Evolutionary conservation across 257 asterid species (phyloP), one percentile per base, ranked within the genome.

Genomic region (Solanum virginianum): DNA sequence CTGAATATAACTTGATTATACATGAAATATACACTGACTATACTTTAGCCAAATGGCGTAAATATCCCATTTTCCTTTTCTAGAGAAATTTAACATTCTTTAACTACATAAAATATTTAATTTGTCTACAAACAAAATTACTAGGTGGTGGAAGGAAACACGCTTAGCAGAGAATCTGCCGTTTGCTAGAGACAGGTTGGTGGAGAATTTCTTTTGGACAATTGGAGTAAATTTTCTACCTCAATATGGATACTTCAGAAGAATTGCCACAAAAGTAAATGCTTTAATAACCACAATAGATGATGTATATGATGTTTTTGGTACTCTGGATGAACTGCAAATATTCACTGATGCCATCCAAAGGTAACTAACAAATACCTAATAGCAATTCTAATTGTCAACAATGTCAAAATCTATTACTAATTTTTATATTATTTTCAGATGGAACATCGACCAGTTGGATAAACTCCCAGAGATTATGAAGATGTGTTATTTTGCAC

Each of bases 181-280:
- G 26, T 91, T 92, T 87, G 92, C 88, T 3, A 87, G 96, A 84
- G 92, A 92, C 84, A 92, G 93, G 5, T 8, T 93, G 18, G 90
- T 90, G 86, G 94, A 90, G 84, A 72, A 82, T 81, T 93, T 85
- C 71, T 85, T 90, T 8, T 89, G 91, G 91, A 84, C 65, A 2
- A 24, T 83, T n/a, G 92, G 91, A 24, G 69, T 75, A 13, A 22
- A 84, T 1, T 84, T 55, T 26, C 86, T 88, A 55, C 91, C 92
- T 59, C 68, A 88, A 51, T 57, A 88, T 79, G 79, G 81, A 18
- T 51, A 84, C 22, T 11, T 53, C 15, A 55, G 93, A 32, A 86
- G 56, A 20, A 87, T 57, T 5, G 22, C 32, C 7, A 74, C 92
- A 8, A 92, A 87, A 39, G 86, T 86, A 39, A 88, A 72, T 70